These are phyloP conservation scores for Sporisorium graminicola DNA, from an alignment of 1,284 basidiomycete genomes.

Conservation along the genomic window DNA sequence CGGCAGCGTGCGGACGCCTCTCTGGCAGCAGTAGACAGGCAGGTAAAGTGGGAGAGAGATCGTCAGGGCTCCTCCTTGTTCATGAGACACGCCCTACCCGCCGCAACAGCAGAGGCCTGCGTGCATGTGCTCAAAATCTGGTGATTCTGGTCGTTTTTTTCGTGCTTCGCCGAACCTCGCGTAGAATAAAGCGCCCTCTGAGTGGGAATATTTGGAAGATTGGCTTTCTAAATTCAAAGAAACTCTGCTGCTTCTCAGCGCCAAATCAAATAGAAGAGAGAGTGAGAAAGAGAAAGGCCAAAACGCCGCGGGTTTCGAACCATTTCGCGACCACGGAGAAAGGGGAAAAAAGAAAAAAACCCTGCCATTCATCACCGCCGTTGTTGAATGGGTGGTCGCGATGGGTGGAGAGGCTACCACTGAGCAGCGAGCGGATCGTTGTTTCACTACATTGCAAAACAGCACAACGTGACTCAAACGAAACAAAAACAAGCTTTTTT, in stretches of 20 bases:
- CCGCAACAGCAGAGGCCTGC: conserved; percentile 13
- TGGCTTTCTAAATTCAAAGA: too few relatives aligned
- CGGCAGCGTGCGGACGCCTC: background rate
- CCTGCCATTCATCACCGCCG: too few relatives aligned
- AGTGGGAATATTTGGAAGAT: background rate
- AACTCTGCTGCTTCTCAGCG: too few relatives aligned
- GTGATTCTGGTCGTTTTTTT: conserved; percentile 44
- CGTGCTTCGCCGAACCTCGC: background rate
- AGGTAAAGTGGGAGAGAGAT: background rate
- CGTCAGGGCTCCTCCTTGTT: conserved; percentile 14
- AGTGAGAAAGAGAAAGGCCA: too few relatives aligned
- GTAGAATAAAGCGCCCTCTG: background rate
- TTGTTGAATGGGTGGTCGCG: too few relatives aligned
- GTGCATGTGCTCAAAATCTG: conserved; percentile 31
- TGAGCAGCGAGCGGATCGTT: too few relatives aligned
- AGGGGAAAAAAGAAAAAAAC: too few relatives aligned
- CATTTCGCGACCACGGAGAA: too few relatives aligned
- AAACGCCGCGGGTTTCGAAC: too few relatives aligned
- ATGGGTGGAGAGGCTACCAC: too few relatives aligned
- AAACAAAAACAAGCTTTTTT: background rate
- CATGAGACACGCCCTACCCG: background rate
- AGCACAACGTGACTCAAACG: background rate
- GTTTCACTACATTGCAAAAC: background rate
- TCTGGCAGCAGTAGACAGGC: too few relatives aligned
- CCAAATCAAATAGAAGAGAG: too few relatives aligned